Evolutionary conservation across 371 early-diverging fungal species (phyloP).

Genomic region (Mortierella sp.): DNA sequence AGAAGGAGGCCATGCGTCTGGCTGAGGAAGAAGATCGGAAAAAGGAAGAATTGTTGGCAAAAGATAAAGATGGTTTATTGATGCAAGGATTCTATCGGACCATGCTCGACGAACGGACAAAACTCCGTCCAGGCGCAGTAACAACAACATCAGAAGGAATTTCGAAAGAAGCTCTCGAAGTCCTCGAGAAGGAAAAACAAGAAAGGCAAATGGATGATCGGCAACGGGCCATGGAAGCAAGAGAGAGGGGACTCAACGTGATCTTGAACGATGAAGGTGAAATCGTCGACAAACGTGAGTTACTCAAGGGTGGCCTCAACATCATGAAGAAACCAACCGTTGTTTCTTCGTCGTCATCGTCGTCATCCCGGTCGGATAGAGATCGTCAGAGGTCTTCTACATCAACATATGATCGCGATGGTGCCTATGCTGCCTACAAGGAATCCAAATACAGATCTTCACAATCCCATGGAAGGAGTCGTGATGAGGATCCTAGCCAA

Average conservation of each 20-base stretch:
- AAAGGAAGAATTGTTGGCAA: slow-evolving; percentile 63
- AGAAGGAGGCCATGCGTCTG: slow-evolving; percentile 81
- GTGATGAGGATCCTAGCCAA: slow-evolving; percentile 55
- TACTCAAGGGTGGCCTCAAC: slow-evolving; percentile 84
- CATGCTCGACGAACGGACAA: slow-evolving; percentile 57
- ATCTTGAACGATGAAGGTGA: slow-evolving; percentile 79
- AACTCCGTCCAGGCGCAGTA: slow-evolving; percentile 22
- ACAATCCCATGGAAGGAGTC: slow-evolving; percentile 7
- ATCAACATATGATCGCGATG: slow-evolving; percentile 32
- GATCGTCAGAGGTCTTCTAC: slow-evolving; percentile 38
- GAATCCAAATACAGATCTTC: slow-evolving; percentile 34
- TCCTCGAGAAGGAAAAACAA: slow-evolving; percentile 57
- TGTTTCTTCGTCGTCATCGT: slow-evolving; percentile 19
- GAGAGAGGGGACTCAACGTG: slow-evolving; percentile 62
- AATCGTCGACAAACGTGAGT: slow-evolving; percentile 84
- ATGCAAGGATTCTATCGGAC: slow-evolving; percentile 67
- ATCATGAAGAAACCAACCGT: slow-evolving; percentile 53
- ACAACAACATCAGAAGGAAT: neutral
- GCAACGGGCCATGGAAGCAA: slow-evolving; percentile 50
- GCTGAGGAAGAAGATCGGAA: slow-evolving; percentile 86
- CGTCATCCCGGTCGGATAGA: slow-evolving; percentile 50
- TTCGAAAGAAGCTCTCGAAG: slow-evolving; percentile 35
- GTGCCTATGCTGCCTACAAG: slow-evolving; percentile 33
- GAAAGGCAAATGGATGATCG: slow-evolving; percentile 39
- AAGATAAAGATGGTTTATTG: slow-evolving; percentile 58